phyloP scores from a whole-genome alignment of 2,329 filamentous ascomycete species.

The Fusarium subglutinans region DNA sequence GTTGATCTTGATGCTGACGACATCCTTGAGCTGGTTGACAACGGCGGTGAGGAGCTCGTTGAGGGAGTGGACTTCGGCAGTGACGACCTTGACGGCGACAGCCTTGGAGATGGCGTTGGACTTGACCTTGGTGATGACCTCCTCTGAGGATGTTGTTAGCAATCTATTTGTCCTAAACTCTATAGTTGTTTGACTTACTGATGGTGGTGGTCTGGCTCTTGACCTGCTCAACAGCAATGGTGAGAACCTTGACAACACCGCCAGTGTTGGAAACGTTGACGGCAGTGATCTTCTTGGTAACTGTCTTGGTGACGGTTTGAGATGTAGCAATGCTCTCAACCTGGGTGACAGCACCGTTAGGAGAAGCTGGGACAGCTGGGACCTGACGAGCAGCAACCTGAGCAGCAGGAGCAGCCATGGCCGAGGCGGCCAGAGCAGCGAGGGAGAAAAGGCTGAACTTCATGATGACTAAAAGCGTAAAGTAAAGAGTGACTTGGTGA shows the following conservation, averaged over 20 bases:
- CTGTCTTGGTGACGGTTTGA: slow-evolving; percentile 17
- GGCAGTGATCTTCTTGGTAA: slow-evolving; percentile 22
- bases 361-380: background rate
- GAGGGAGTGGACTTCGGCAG: background rate
- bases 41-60: slow-evolving; percentile 16
- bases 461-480: slow-evolving; percentile 1
- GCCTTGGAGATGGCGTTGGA: slow-evolving; percentile 6
- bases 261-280: slow-evolving; percentile 6
- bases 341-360: background rate
- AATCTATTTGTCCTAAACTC: fast-evolving
- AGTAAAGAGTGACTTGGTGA: slow-evolving; percentile 24
- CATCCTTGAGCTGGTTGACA: slow-evolving; percentile 16
- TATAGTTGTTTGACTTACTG: background rate
- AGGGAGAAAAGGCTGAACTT: slow-evolving; percentile 25
- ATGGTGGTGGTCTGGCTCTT: slow-evolving; percentile 10
- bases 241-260: slow-evolving; percentile 21
- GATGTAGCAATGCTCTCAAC: background rate
- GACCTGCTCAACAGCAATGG: slow-evolving; percentile 13
- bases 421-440: slow-evolving; percentile 8
- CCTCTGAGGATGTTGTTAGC: background rate
- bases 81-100: slow-evolving; percentile 1
- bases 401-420: slow-evolving; percentile 5
- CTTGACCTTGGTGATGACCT: slow-evolving; percentile 11
- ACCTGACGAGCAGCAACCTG: background rate
- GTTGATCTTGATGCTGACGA: slow-evolving; percentile 10